These are phyloP conservation scores for Venustampulla echinocandica DNA, from an alignment of 495 filamentous ascomycete species.

Conservation along the genomic window DNA sequence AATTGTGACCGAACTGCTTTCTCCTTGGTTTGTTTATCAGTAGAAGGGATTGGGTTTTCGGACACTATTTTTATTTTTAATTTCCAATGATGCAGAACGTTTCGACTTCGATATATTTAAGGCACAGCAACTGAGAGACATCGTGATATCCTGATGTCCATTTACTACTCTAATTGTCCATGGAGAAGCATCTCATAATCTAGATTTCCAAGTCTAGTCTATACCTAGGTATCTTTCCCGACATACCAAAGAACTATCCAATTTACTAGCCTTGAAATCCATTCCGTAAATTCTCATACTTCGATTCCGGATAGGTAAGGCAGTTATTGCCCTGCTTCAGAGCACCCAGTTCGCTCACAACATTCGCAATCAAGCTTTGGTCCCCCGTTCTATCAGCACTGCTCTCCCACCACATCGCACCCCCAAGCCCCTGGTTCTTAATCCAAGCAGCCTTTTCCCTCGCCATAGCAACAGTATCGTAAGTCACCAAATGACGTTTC, in stretches of 20 bases:
- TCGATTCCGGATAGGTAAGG: slow-evolving; percentile 60
- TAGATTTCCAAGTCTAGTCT: no score
- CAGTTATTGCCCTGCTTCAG: slow-evolving; percentile 62
- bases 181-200: no score
- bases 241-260: no score
- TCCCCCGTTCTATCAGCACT: slow-evolving; percentile 63
- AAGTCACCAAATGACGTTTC: slow-evolving; percentile 59
- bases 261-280: slow-evolving; percentile 36
- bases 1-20: slow-evolving; percentile 5
- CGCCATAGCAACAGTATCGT: slow-evolving; percentile 65
- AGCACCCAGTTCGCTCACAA: slow-evolving; percentile 44
- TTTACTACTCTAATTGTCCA: no score
- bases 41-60: no score
- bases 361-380: slow-evolving; percentile 62
- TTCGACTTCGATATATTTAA: no score
- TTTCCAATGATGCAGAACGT: no score
- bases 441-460: slow-evolving; percentile 64
- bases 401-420: slow-evolving; percentile 97
- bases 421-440: slow-evolving; percentile 55
- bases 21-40: no score
- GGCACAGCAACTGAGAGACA: no score
- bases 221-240: no score
- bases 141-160: no score
- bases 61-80: no score
- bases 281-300: slow-evolving; percentile 70